phyloP scores from a whole-genome alignment of 257 asterid species.

The Penstemon newberryi region DNA sequence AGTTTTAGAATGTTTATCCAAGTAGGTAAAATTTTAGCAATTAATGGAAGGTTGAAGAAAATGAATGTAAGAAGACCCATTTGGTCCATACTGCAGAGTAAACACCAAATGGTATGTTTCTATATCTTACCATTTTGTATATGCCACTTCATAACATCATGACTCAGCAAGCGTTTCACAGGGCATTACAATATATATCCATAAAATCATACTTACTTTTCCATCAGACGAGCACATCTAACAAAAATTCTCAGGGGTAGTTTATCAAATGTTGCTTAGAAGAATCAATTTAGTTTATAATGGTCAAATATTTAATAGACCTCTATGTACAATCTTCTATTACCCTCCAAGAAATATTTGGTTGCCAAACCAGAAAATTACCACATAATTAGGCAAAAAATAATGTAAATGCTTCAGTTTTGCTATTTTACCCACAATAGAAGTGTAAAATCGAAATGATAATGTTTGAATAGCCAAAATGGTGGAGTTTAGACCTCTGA shows the following conservation, averaged over 20 bases:
- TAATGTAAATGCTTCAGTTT: too few species aligned
- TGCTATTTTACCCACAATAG: too few species aligned
- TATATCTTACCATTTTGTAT: background rate
- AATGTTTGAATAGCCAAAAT: too few species aligned
- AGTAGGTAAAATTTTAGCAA: constrained; percentile 9
- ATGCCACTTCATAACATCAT: background rate
- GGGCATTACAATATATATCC: constrained; percentile 5
- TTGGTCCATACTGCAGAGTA: background rate
- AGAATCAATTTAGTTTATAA: background rate
- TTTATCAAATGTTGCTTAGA: constrained; percentile 8
- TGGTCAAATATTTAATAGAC: background rate
- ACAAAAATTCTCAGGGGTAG: background rate
- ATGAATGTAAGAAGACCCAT: background rate
- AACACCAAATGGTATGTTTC: background rate
- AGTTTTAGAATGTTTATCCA: constrained; percentile 2
- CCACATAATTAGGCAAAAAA: background rate
- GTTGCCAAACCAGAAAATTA: background rate
- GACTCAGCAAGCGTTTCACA: background rate
- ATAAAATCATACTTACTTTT: constrained; percentile 1
- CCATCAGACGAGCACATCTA: background rate
- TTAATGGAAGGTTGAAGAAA: constrained; percentile 13
- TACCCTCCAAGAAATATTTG: too few species aligned
- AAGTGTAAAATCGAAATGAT: too few species aligned
- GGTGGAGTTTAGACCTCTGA: too few species aligned
- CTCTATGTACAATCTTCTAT: too few species aligned